Evolutionary conservation across 1,284 basidiomycete genomes (phyloP), one percentile per base, ranked within the genome.

Genomic region (Rugosomyces carneus): DNA sequence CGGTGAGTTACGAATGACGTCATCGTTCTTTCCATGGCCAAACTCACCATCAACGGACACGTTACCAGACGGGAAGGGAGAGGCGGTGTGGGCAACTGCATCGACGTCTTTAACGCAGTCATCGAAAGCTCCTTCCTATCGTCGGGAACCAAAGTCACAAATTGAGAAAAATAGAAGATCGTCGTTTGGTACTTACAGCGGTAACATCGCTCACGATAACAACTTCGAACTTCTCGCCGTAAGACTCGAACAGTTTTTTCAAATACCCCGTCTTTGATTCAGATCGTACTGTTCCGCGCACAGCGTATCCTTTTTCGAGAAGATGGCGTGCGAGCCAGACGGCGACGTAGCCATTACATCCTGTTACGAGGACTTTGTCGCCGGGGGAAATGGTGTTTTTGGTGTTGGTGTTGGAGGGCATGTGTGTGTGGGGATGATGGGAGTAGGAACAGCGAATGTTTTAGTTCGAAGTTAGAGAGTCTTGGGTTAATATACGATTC

Each of bases 31-130:
- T 56, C n/a, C n/a, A n/a, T n/a, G n/a, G n/a, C 51, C 13, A 6
- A 7, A 36, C 27, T 10, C 40, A 52, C 51, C 51, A 11, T 50
- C 42, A 6, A 45, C 42, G 7, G 51, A 50, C 11, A 37, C 23
- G 20, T 42, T 45, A 34, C 59, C 55, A 42, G 65, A 56, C 38
- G 65, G 56, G 40, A 72, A 69, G 3, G 78, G 79, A 2, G 75
- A 77, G 0, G 78, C 79, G 3, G 69, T 76, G 60, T 82, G 80
- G 26, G 66, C 68, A 23, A 88, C 76, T 4, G 69, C 82, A 51
- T 80, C 75, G 0, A 86, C 76, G 1, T 70, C 81, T 57, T 79
- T 78, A 27, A 87, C 80, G 1, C 80, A 81, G 35, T 83, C 78
- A 55, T 86, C 81, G 53, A 86, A 87, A 2, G 78, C 80, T n/a